A percentile compares a stretch with the other conserved stretches of the same genome.
These are phyloP conservation scores for Phascolomyces articulosus DNA, from an alignment of 371 early-diverging fungal species.

Conservation along the genomic window DNA sequence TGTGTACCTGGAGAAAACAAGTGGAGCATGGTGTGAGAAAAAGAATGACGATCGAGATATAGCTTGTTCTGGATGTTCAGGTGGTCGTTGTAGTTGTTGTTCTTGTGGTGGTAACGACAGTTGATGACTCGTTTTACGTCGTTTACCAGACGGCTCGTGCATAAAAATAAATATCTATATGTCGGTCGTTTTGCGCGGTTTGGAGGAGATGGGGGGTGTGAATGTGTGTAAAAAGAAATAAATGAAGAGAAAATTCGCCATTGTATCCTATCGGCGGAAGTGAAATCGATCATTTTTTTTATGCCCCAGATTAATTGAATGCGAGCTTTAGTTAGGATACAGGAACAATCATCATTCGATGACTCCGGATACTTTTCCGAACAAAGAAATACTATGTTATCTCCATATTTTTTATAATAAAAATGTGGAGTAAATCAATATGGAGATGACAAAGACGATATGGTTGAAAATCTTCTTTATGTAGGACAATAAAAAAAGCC, in stretches of 20 bases:
- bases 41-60: neutral
- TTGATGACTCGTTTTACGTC: constrained; percentile 7
- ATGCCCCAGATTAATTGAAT: neutral
- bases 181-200: neutral
- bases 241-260: neutral
- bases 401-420: too few species aligned
- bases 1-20: constrained; percentile 7
- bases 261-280: too few species aligned
- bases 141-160: constrained; percentile 3
- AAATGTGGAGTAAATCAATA: neutral
- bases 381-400: too few species aligned
- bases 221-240: neutral
- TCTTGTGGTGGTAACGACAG: neutral
- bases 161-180: neutral
- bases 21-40: constrained; percentile 1
- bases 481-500: neutral
- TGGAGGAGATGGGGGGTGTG: neutral
- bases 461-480: neutral
- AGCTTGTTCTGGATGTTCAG: neutral
- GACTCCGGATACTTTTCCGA: too few species aligned
- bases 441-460: constrained; percentile 3
- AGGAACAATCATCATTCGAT: neutral
- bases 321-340: too few species aligned
- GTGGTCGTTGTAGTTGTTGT: neutral
- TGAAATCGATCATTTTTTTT: neutral